Evolutionary conservation across 106 monocot species (phyloP).

Genomic region (Phalaenopsis aphrodite): DNA sequence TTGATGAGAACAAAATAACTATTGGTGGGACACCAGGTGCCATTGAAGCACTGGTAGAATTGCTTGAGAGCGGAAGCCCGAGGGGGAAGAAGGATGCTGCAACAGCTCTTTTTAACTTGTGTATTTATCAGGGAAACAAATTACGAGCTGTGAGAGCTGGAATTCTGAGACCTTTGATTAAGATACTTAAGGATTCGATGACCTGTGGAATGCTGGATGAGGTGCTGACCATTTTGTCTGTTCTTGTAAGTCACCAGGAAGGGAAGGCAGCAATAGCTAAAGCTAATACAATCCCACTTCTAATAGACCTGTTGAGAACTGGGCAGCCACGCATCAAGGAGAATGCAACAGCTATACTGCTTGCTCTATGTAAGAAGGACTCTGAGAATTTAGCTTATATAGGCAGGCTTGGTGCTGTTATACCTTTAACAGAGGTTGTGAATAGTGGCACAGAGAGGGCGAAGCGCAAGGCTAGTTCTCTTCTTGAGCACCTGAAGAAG

Average conservation of each 20-base stretch:
- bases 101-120: constrained; percentile 89
- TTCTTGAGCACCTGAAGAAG: constrained; percentile 57
- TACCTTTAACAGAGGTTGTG: constrained; percentile 57
- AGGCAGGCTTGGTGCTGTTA: constrained; percentile 46
- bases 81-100: constrained; percentile 91
- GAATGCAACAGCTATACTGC: constrained; percentile 74
- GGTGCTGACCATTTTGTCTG: constrained; percentile 64
- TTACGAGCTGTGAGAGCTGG: constrained; percentile 61
- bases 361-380: constrained; percentile 75
- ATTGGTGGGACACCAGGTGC: constrained; percentile 77
- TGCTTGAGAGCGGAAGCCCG: constrained; percentile 58
- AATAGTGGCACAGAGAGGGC: constrained; percentile 77
- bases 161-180: constrained; percentile 46
- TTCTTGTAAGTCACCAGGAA: constrained; percentile 67
- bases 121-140: constrained; percentile 84
- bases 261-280: constrained; percentile 49
- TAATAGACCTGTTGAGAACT: constrained; percentile 54
- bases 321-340: constrained; percentile 71
- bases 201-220: constrained; percentile 62
- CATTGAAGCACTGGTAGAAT: constrained; percentile 65
- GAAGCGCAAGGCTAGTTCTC: constrained; percentile 66
- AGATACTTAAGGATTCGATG: constrained; percentile 44
- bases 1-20: constrained; percentile 82
- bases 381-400: constrained; percentile 58
- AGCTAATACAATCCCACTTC: constrained; percentile 49